Evolutionary conservation across 2,329 filamentous ascomycete species (phyloP).

Genomic region (Ascochyta viciae-villosae): DNA sequence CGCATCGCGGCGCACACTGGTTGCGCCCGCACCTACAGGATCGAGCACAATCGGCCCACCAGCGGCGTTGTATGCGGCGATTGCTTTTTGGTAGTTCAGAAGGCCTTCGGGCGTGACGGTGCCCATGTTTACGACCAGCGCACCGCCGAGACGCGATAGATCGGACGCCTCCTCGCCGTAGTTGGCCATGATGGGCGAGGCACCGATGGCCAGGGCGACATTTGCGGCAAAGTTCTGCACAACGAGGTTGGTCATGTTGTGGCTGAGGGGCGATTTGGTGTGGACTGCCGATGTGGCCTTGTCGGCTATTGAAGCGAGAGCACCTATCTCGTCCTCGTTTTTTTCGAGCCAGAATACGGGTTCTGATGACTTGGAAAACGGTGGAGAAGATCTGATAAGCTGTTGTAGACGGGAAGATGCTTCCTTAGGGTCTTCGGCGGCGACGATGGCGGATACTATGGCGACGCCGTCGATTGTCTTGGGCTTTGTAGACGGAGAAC

Average conservation of each 20-base stretch:
- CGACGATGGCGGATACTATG: conserved; percentile 87
- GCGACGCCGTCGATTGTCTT: conserved; percentile 82
- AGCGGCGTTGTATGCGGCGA: conserved; percentile 80
- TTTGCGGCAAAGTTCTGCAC: conserved; percentile 96
- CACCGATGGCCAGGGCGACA: conserved; percentile 82
- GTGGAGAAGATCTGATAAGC: conserved; percentile 56
- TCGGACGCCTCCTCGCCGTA: conserved; percentile 83
- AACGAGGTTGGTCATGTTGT: conserved; percentile 98
- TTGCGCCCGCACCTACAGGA: conserved; percentile 90
- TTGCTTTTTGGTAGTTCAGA: conserved; percentile 73
- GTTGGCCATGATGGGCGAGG: conserved; percentile 93
- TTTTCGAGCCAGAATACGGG: conserved; percentile 31
- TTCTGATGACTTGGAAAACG: conserved; percentile 26
- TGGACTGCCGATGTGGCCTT: conserved; percentile 67
- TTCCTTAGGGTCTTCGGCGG: conserved; percentile 69
- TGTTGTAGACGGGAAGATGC: conserved; percentile 67
- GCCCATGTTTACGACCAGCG: conserved; percentile 93
- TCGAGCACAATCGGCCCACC: conserved; percentile 83
- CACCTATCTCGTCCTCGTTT: conserved; percentile 18
- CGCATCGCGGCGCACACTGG: conserved; percentile 72
- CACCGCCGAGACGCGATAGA: conserved; percentile 76
- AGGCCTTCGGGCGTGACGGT: conserved; percentile 81
- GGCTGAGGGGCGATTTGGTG: conserved; percentile 73
- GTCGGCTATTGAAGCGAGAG: conserved; percentile 28
- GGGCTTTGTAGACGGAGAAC: conserved; percentile 28